phyloP scores from a whole-genome alignment of 306 rosid species.

The Lathyrus oleraceus region DNA sequence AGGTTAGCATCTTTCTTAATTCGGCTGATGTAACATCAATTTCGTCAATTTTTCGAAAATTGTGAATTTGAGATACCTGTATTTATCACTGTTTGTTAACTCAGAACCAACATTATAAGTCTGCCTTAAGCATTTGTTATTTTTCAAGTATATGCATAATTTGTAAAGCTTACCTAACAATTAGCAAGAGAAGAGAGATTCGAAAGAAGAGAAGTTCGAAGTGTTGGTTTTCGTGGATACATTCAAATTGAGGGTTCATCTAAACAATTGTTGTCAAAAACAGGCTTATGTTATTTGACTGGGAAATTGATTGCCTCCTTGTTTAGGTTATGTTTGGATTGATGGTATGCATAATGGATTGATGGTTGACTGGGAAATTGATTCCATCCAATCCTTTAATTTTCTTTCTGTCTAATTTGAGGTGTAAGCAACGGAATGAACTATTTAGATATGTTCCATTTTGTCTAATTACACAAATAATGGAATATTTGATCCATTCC shows the following conservation, averaged over 20 bases:
- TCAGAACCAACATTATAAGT: no score
- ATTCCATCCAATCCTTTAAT: no score
- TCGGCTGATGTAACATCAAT: no score
- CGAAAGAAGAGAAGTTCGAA: background rate
- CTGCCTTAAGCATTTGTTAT: no score
- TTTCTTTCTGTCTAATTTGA: no score
- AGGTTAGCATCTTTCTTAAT: slow-evolving; percentile 34
- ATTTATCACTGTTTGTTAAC: no score
- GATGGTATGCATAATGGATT: no score
- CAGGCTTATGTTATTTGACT: slow-evolving; percentile 8
- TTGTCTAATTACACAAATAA: no score
- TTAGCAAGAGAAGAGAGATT: background rate
- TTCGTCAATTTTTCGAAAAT: background rate
- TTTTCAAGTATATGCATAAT: background rate
- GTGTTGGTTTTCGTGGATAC: slow-evolving; percentile 5
- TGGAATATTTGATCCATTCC: no score
- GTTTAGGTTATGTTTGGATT: background rate
- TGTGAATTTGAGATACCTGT: background rate
- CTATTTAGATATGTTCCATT: no score
- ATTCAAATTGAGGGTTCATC: slow-evolving; percentile 2
- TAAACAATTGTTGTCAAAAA: background rate
- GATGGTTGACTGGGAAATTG: no score
- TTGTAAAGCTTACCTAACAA: slow-evolving; percentile 1
- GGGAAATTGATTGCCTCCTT: background rate
- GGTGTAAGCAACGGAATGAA: no score